These are phyloP conservation scores for Drechslerella dactyloides DNA, from an alignment of 2,329 filamentous ascomycete species.

Conservation along the genomic window DNA sequence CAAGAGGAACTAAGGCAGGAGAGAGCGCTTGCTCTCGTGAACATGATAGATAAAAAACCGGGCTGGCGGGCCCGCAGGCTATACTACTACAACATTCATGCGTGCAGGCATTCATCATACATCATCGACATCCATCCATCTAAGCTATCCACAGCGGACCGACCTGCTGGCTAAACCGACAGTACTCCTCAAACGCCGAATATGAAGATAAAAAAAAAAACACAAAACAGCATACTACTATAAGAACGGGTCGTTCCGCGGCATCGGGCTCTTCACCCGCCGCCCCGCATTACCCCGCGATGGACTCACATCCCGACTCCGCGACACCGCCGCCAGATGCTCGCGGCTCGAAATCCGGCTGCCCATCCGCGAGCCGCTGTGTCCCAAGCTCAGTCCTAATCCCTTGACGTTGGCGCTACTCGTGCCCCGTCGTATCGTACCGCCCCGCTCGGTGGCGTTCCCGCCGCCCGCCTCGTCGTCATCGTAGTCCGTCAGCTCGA, in stretches of 20 bases:
- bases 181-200: not conserved
- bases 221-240: slow-evolving; percentile 9
- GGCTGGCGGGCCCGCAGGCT: no score
- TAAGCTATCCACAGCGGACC: no score
- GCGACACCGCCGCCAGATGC: slow-evolving; percentile 35
- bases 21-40: no score
- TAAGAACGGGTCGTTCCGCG: slow-evolving; percentile 34
- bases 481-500: slow-evolving; percentile 38
- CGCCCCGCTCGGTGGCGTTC: slow-evolving; percentile 21
- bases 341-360: slow-evolving; percentile 44
- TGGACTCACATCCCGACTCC: slow-evolving; percentile 47
- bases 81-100: no score
- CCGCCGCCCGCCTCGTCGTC: slow-evolving; percentile 18
- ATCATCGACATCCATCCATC: no score
- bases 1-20: no score
- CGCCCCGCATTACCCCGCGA: slow-evolving; percentile 38
- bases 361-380: slow-evolving; percentile 38
- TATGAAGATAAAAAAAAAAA: not conserved
- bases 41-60: no score
- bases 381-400: slow-evolving; percentile 20
- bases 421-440: slow-evolving; percentile 24
- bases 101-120: no score
- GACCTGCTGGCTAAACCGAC: no score
- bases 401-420: slow-evolving; percentile 27
- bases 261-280: slow-evolving; percentile 48